A percentile compares a stretch with the other conserved stretches of the same genome.
Evolutionary conservation across 768 basidiomycete genomes (phyloP).

Genomic region (Chalciporus sphaerocephalus): DNA sequence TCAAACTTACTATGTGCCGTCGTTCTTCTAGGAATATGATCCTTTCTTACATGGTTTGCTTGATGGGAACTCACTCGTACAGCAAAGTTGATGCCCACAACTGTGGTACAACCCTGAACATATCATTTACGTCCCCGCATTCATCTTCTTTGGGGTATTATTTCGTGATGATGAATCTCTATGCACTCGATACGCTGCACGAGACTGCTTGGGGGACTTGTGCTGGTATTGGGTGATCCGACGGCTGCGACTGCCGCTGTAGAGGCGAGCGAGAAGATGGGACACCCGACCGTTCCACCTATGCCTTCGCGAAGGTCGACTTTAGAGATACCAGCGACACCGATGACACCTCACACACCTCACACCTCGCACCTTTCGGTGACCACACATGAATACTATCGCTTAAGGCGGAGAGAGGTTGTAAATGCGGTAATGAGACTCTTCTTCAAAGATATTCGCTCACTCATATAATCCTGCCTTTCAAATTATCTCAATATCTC

Average conservation of each 20-base stretch:
- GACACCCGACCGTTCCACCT: neutral
- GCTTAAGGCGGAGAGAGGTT: neutral
- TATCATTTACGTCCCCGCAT: constrained; percentile 79
- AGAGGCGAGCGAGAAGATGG: constrained; percentile 23
- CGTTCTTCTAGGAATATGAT: constrained; percentile 56
- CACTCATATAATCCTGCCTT: no score
- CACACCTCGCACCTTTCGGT: constrained; percentile 1
- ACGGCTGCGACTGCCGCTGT: constrained; percentile 68
- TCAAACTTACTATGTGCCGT: neutral
- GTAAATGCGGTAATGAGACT: neutral
- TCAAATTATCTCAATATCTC: no score
- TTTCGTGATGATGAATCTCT: constrained; percentile 92
- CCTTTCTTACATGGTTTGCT: constrained; percentile 64
- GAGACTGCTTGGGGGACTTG: constrained; percentile 98
- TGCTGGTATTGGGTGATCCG: constrained; percentile 84
- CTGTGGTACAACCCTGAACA: constrained; percentile 73
- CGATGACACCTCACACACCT: neutral
- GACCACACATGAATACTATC: neutral
- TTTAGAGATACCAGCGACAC: neutral
- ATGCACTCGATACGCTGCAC: constrained; percentile 85
- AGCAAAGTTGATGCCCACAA: constrained; percentile 76
- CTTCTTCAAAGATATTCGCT: no score
- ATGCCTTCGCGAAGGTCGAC: neutral
- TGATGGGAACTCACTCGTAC: constrained; percentile 66
- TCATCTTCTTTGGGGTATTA: constrained; percentile 91